Base-by-base conservation (phyloP, 1,284 basidiomycete species). In the Trametes hirsuta region DNA sequence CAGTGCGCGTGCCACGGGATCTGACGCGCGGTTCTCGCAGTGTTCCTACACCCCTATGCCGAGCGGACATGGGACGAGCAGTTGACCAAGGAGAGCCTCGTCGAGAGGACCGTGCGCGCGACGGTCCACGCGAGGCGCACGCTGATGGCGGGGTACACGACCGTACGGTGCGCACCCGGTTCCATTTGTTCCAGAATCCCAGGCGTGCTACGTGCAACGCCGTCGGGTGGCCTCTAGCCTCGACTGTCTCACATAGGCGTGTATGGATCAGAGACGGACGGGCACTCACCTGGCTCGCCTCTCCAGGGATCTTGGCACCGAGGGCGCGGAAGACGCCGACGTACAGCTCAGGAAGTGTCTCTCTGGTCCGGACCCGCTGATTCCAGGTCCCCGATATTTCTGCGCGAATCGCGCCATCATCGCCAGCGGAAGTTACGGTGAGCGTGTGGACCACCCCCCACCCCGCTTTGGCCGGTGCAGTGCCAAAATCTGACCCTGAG, bases 351-450 rank as follows among this genome's bases (percentile, higher is more conserved):
- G 85, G 30, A 83, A 83, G 63, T 86, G 84, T 69, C 69, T 88
- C 12, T 81, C 85, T 9, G 77, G 77, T 6, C 75, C 78, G 8
- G 71, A 79, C n/a, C 71, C 82, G 0, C 69, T 88, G 52, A 82
- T 84, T 14, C 80, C 83, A 36, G 86, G 86, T 0, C 87, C 88
- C 15, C 75, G 87, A 59, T 86, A 88, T 69, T 90, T 87, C 67
- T 84, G 81, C 62, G 81, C 83, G 0, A 85, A 82, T 56, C 73
- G 83, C 22, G 86, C 85, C 4, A 85, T 90, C 60, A 84, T 86
- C 14, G 74, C 81, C 6, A 85, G 85, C 0, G 87, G 86, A 3
- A 80, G 79, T 55, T 88, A 90, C 67, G 84, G 86, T 85, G 64
- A 47, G 76, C 66, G 21, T 12, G 42, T n/a, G 44, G 44, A 24